Evolutionary conservation across 2,329 filamentous ascomycete species (phyloP).

Genomic region (Aspergillus neotritici): DNA sequence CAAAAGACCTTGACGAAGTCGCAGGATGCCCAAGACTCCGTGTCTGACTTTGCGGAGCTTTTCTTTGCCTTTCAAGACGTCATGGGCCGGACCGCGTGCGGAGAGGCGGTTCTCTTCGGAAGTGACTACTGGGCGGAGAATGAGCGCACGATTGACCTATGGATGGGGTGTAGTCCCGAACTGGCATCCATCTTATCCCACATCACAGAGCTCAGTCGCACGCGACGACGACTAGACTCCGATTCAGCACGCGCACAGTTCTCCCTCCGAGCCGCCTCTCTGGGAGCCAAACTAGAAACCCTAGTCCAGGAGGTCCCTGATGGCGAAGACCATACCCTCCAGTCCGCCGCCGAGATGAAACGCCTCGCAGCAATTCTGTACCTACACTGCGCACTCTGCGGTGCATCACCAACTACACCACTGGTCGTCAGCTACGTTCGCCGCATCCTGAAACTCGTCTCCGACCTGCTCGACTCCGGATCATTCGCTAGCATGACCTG

Average conservation of each 20-base stretch:
- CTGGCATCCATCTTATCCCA: slow-evolving; percentile 44
- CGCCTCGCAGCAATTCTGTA: slow-evolving; percentile 43
- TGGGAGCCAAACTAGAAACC: slow-evolving; percentile 30
- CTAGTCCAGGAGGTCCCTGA: slow-evolving; percentile 31
- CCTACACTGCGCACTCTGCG: slow-evolving; percentile 42
- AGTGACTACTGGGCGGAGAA: slow-evolving; percentile 43
- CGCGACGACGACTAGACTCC: slow-evolving; percentile 23
- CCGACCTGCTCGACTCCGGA: slow-evolving; percentile 29
- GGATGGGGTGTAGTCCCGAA: slow-evolving; percentile 48
- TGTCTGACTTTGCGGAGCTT: slow-evolving; percentile 38
- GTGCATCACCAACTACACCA: slow-evolving; percentile 38
- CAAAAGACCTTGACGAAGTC: slow-evolving; percentile 4
- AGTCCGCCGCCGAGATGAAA: slow-evolving; percentile 40
- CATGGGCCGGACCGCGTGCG: slow-evolving; percentile 48
- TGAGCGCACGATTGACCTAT: slow-evolving; percentile 37
- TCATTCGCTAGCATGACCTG: slow-evolving; percentile 35
- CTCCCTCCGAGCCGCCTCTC: slow-evolving; percentile 27
- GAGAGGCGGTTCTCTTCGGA: slow-evolving; percentile 44
- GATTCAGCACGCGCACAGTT: slow-evolving; percentile 23
- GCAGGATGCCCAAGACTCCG: slow-evolving; percentile 16
- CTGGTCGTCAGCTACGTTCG: slow-evolving; percentile 29
- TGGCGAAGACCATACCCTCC: slow-evolving; percentile 28
- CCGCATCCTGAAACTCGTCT: slow-evolving; percentile 32
- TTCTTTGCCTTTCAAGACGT: slow-evolving; percentile 51
- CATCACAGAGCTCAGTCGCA: slow-evolving; percentile 44